These are phyloP conservation scores for Paraglomus brasilianum DNA, from an alignment of 192 early-diverging fungal species.

Conservation along the genomic window DNA sequence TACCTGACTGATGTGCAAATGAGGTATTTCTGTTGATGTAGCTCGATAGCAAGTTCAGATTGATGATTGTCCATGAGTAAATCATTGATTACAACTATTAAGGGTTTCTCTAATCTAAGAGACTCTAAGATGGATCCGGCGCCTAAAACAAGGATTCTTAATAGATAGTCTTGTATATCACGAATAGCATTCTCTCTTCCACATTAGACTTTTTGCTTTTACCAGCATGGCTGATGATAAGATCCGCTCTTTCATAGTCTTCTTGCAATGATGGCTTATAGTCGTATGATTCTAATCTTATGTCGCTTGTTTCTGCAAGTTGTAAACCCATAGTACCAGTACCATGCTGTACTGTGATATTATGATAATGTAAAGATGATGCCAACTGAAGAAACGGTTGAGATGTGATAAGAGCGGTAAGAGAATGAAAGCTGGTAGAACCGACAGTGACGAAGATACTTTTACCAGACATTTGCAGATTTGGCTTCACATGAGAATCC, in stretches of 20 bases:
- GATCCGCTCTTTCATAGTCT: conserved; percentile 61
- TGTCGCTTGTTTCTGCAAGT: background rate
- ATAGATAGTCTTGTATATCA: background rate
- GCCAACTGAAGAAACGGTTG: conserved; percentile 50
- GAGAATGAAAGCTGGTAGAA: conserved; percentile 83
- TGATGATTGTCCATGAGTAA: conserved; percentile 88
- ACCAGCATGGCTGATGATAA: conserved; percentile 86
- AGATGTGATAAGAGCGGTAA: conserved; percentile 54
- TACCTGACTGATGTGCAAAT: conserved; percentile 46
- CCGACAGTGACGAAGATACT: conserved; percentile 84
- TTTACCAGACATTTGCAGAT: background rate
- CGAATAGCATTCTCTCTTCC: background rate
- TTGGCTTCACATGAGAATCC: too few relatives aligned
- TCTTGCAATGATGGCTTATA: conserved; percentile 55
- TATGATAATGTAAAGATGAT: conserved; percentile 46
- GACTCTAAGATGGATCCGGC: conserved; percentile 87
- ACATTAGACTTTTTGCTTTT: background rate
- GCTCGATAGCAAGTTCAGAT: conserved; percentile 70
- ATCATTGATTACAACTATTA: conserved; percentile 76
- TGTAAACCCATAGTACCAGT: conserved; percentile 1
- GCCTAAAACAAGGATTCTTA: conserved; percentile 38
- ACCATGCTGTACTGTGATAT: conserved; percentile 73
- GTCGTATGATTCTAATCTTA: conserved; percentile 50
- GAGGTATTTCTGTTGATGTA: conserved; percentile 58
- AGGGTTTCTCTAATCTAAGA: conserved; percentile 57